Base-by-base conservation (phyloP, 768 basidiomycete species). In the Lanmaoa pseudosensibilis region DNA sequence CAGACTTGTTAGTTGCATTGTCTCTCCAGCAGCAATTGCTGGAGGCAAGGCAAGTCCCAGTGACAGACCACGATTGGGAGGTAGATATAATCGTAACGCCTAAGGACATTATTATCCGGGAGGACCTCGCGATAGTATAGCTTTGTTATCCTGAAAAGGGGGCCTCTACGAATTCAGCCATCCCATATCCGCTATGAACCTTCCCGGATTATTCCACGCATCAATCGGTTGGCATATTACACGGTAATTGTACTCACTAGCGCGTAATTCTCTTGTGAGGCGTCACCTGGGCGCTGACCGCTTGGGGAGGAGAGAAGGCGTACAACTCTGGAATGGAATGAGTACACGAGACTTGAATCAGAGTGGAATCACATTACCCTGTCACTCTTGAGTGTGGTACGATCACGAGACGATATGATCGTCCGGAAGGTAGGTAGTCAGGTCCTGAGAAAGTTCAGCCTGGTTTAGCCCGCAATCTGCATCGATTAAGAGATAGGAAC, bases 21-120 rank as follows among this genome's bases (percentile, higher is more conserved):
- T 79, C 85, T 4, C 72, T 90, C 38, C 77, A 80, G 27, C 85
- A 87, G 61, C 88, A 90, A 60, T 62, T 89, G 13, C 66, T 88
- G 21, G 78, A 78, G 37, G 69, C 61, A n/a, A 76, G 74, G 32
- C 55, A 74, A 48, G 76, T 90, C 23, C 88, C 87, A 8, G 76
- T 77, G 50, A 79, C 66, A 18, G 77, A 78, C 49, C 75, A 77
- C 61, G 88, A 90, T 70, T 85, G 85, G 80, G 80, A 77, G 60
- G 73, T 90, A 73, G 83, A 90, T 67, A 68, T 78, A 46, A 76
- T 90, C 55, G 70, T 88, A 44, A 82, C 83, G 36, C 75, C 78
- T 19, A 73, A 79, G 52, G 76, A 71, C 46, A 54, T 65, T 25
- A 69, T 75, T 57, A 60, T 74, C 36, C 52, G 43, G 10, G 51